Conservation (phyloP, 495 filamentous ascomycete genomes). For the Friedmanniomyces simplex region DNA sequence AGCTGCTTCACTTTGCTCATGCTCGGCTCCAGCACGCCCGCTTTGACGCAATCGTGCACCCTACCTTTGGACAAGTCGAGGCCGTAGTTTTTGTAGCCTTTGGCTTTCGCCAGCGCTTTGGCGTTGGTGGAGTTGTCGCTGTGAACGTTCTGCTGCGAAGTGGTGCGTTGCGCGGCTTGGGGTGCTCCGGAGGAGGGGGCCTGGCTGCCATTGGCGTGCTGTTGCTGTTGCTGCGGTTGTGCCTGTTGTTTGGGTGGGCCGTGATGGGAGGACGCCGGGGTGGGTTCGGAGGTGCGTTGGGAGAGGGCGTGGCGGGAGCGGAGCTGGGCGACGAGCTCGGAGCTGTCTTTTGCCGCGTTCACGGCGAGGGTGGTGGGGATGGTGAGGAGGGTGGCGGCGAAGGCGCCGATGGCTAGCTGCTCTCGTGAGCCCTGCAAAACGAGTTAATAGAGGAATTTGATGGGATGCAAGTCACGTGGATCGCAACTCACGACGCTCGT, state of each 20-base stretch:
- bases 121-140: constrained; percentile 42
- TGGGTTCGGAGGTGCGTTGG: constrained; percentile 76
- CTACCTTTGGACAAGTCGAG: constrained; percentile 82
- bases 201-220: neutral
- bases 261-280: constrained; percentile 22
- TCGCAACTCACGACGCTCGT: constrained; percentile 65
- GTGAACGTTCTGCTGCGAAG: neutral
- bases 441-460: neutral
- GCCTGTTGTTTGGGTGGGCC: neutral
- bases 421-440: constrained; percentile 76
- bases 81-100: constrained; percentile 97
- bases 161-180: neutral
- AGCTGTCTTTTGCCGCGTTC: constrained; percentile 92
- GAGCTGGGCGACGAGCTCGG: constrained; percentile 89
- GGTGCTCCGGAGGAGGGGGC: neutral
- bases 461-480: neutral
- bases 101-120: constrained; percentile 79
- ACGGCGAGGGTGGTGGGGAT: constrained; percentile 95
- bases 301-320: constrained; percentile 89
- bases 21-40: constrained; percentile 88
- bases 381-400: constrained; percentile 84
- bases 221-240: neutral
- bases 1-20: constrained; percentile 98
- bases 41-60: constrained; percentile 87
- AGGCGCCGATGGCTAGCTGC: constrained; percentile 96